phyloP scores from a whole-genome alignment of 108 stramenopile genomes.

The Bacterosira constricta region DNA sequence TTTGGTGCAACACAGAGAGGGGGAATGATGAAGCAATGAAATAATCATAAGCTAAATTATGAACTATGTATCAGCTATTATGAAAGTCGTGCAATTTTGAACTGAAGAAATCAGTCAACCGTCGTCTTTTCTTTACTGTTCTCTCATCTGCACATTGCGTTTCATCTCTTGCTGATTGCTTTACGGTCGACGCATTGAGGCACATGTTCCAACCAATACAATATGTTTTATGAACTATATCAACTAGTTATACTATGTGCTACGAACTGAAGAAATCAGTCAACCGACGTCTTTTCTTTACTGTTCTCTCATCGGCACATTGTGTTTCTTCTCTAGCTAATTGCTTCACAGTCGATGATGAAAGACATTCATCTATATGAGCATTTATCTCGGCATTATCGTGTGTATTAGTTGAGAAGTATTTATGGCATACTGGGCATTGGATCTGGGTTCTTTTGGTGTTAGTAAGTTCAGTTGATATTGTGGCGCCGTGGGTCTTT shows the following conservation, averaged over 20 bases:
- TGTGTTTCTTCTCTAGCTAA: constrained; percentile 50
- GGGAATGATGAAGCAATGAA: too few species aligned
- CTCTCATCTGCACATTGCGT: constrained; percentile 33
- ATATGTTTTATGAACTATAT: too few species aligned
- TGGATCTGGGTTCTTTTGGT: constrained; percentile 11
- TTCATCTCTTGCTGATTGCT: constrained; percentile 51
- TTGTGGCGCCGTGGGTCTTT: background rate
- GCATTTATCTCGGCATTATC: constrained; percentile 61
- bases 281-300: constrained; percentile 39
- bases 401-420: constrained; percentile 20
- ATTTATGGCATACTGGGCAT: constrained; percentile 56
- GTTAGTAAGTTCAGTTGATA: too few species aligned
- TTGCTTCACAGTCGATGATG: constrained; percentile 53
- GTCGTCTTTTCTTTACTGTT: constrained; percentile 25
- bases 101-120: constrained; percentile 59
- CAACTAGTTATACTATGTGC: too few species aligned
- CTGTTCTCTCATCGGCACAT: constrained; percentile 27
- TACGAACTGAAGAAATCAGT: constrained; percentile 56
- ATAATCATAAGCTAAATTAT: too few species aligned
- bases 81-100: too few species aligned
- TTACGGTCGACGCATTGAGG: constrained; percentile 60
- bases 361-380: constrained; percentile 78
- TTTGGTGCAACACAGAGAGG: too few species aligned
- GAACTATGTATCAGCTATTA: too few species aligned
- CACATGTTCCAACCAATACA: too few species aligned